Evolutionary conservation across 495 filamentous ascomycete genomes (phyloP), one percentile per base, ranked within the genome.

Genomic region (Penicillium steckii): DNA sequence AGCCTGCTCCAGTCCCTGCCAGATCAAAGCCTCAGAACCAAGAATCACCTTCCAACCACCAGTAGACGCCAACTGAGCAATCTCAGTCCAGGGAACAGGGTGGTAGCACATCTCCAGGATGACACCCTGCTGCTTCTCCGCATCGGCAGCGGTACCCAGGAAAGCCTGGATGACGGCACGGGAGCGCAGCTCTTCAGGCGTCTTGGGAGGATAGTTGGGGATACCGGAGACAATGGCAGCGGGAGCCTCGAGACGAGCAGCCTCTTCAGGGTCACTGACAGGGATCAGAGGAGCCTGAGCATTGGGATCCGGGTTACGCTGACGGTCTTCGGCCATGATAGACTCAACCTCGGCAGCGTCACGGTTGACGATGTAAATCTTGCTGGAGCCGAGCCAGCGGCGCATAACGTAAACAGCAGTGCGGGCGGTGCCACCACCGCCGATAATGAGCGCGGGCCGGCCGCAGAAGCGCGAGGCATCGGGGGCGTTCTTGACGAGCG

Each of bases 91-190:
- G 0, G 85, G 85, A 33, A 72, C 69, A 1, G 87, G 87, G 61
- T 89, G 85, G 63, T 91, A 90, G 72, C 86, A 89, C 87, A 91
- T 90, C 70, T 91, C 87, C 55, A 89, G 66, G 30, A 91, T 82
- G 7, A 80, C 80, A 8, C 87, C 87, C 72, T 86, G 74, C 66
- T 70, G 71, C 67, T 45, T 61, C 26, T 48, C 24, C 3, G 63
- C 60, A 40, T 46, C 32, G 24, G 50, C 53, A 41, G 64, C 35
- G 46, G 46, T 67, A 1, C 62, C 64, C 38, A 86, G 59, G 59
- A 89, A 75, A 12, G 72, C 69, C 67, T 84, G 72, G n/a, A 81
- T 68, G 12, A 87, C 76, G 10, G 64, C 62, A 12, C 87, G 71
- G 40, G 81, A 74, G 23, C 66, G 57, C 40, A 76, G 72, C 74